phyloP scores from a whole-genome alignment of 1,284 basidiomycete genomes.

The Stereum hirsutum region DNA sequence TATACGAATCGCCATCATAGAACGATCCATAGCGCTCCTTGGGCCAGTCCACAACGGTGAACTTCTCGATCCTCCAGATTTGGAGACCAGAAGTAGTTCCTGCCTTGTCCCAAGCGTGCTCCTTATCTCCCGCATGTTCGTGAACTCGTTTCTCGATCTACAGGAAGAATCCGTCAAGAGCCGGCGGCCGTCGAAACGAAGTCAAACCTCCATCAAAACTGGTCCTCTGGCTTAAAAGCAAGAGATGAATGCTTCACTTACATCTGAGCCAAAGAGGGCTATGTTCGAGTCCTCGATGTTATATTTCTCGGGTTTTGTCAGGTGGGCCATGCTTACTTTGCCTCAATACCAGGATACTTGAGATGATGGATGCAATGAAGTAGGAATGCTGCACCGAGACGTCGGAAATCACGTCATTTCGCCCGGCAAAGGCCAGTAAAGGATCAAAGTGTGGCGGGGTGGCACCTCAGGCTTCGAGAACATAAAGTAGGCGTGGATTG shows the following conservation, averaged over 20 bases:
- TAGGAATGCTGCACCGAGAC: no score
- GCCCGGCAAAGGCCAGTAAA: no score
- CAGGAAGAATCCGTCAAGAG: neutral
- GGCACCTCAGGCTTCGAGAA: no score
- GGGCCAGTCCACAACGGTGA: conserved; percentile 45
- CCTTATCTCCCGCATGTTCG: conserved; percentile 41
- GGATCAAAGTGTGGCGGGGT: no score
- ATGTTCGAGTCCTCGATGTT: neutral
- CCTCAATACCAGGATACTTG: no score
- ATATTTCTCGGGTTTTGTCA: neutral
- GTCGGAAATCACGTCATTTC: no score
- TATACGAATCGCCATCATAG: conserved; percentile 58
- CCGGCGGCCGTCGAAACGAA: neutral
- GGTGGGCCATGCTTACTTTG: neutral
- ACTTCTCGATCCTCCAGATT: conserved; percentile 55
- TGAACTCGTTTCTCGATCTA: conserved; percentile 51
- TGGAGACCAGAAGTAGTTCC: conserved; percentile 33
- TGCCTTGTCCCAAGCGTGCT: conserved; percentile 43
- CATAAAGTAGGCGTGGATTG: no score
- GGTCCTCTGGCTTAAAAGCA: no score
- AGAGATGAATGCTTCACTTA: no score
- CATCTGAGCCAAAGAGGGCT: conserved; percentile 29
- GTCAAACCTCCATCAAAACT: no score
- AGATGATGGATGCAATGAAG: neutral
- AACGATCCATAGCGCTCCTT: conserved; percentile 42